Evolutionary conservation across 306 rosid species (phyloP).

Genomic region (Inga leiocalycina): DNA sequence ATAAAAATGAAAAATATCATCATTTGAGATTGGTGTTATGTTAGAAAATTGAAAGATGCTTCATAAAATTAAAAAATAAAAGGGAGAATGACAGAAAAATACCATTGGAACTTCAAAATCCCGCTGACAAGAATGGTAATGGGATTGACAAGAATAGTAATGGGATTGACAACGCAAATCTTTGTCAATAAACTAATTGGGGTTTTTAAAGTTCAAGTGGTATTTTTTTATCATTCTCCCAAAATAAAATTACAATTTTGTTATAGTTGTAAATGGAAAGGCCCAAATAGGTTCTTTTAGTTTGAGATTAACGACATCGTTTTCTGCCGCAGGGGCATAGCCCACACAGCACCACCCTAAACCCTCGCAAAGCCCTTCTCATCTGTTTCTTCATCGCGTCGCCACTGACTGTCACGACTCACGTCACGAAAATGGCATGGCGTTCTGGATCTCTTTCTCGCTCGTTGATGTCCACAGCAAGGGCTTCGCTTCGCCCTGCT

Average conservation of each 20-base stretch:
- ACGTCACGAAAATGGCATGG: constrained; percentile 44
- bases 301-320: constrained; percentile 22
- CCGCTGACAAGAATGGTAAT: too few species aligned
- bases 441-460: constrained; percentile 83
- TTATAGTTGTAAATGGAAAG: not conserved
- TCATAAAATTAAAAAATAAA: too few species aligned
- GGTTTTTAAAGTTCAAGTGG: too few species aligned
- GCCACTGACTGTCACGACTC: not conserved
- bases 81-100: too few species aligned
- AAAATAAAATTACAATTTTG: too few species aligned
- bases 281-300: not conserved
- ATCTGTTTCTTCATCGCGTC: not conserved
- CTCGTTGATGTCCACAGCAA: constrained; percentile 64
- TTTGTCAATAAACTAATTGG: too few species aligned
- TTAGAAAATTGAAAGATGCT: not conserved
- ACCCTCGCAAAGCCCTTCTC: constrained; percentile 68
- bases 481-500: constrained; percentile 70
- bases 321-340: not conserved
- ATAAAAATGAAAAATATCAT: too few species aligned
- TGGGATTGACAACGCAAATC: too few species aligned
- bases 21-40: not conserved
- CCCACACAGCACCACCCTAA: constrained; percentile 26
- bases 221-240: too few species aligned
- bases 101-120: too few species aligned
- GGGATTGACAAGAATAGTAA: too few species aligned